Base-by-base conservation (phyloP, 768 basidiomycete genomes). In the Clitopilus passeckerianus region DNA sequence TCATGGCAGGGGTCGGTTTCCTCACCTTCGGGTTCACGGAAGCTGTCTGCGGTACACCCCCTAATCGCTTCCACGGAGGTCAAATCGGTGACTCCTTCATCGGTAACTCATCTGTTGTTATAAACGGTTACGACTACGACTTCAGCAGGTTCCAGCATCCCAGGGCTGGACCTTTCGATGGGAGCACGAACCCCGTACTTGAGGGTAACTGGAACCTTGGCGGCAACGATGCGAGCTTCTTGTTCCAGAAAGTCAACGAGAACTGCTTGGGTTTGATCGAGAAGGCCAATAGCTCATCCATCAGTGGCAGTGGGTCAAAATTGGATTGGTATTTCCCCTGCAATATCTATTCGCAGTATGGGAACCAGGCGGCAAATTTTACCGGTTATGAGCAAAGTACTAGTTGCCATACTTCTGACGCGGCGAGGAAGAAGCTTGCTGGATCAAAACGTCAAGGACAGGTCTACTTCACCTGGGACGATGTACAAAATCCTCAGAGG, bases 261-360 rank as follows among this genome's bases (percentile, higher is more conserved):
- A 83, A 90, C 59, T 99, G 97, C 69, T 74, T 85, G 23, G 84
- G 83, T 7, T 66, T 93, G 68, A 89, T 99, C 66, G 88, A 84
- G 3, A 84, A 86, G 63, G 83, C 91, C 6, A 64, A 78, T 27
- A 86, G 82, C 50, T 90, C 90, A 6, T 82, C 80, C 58, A 96
- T 98, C 66, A 78, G 84, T 3, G 83, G 84, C 34, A 80, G 70
- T 6, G 85, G 85, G 33, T 74, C 77, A 54, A 68, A 77, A 53
- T 72, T 94, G 66, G 90, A 92, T 62, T 98, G 95, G 95, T 98
- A 98, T 71, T 97, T 98, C 74, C 97, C 97, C 1, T 99, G 97
- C 80, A 98, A 99, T 68, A 74, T 96, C 50, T 89, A 80, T 76
- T 81, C 85, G 64, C 95, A 95, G 73, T 79, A 78, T 63, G 86